phyloP scores from a whole-genome alignment of 495 filamentous ascomycete species.

The Penicillium verhagenii region DNA sequence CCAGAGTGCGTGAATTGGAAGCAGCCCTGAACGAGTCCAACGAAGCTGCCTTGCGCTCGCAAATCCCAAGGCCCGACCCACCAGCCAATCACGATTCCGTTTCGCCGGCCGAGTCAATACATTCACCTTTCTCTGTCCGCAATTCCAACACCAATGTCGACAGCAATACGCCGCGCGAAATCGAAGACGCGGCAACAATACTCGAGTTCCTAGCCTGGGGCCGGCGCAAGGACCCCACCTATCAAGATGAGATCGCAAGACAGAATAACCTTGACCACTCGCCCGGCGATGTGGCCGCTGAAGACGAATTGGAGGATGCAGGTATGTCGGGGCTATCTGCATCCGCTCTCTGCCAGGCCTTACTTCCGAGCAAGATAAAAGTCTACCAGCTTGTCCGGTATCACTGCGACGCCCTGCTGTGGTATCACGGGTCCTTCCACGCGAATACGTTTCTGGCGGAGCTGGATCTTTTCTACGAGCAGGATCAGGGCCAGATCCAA shows the following conservation, averaged over 20 bases:
- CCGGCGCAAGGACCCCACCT: conserved; percentile 37
- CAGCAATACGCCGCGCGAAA: conserved; percentile 15
- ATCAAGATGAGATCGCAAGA: conserved; percentile 22
- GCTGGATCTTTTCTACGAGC: conserved; percentile 31
- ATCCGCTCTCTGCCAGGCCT: conserved; percentile 24
- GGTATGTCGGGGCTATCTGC: neutral
- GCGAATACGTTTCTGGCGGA: conserved; percentile 27
- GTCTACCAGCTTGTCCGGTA: conserved; percentile 35
- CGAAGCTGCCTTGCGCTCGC: neutral
- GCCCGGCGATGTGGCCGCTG: conserved; percentile 21
- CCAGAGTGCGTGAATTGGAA: conserved; percentile 19
- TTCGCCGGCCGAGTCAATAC: conserved; percentile 4
- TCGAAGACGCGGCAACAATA: conserved; percentile 44
- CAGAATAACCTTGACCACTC: conserved; percentile 19
- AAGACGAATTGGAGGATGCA: conserved; percentile 17
- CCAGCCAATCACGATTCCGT: neutral
- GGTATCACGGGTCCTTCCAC: conserved; percentile 40
- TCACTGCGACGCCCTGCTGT: conserved; percentile 38
- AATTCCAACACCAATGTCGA: no score
- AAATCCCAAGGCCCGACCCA: neutral
- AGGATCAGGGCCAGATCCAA: conserved; percentile 23
- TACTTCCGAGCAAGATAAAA: conserved; percentile 31
- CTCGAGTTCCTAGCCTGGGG: conserved; percentile 47
- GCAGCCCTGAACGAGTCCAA: conserved; percentile 13
- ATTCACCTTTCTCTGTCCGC: neutral